phyloP scores from a whole-genome alignment of 805 yeast genomes.

The Candida oleophila region DNA sequence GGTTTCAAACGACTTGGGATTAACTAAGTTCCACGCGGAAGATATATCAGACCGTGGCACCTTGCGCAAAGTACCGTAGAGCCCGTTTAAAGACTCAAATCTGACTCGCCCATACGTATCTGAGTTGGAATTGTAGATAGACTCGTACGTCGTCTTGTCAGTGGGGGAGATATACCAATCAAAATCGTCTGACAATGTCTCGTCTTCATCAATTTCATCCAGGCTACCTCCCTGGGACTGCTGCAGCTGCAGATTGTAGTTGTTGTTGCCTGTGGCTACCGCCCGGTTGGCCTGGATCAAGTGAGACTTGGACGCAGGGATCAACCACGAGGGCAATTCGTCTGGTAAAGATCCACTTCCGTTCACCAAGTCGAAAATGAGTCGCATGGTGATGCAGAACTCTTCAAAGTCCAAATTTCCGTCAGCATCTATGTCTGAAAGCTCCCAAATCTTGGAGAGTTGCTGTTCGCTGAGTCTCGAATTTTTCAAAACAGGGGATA shows the following conservation, averaged over 20 bases:
- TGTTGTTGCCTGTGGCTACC: conserved; percentile 28
- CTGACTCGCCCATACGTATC: conserved; percentile 80
- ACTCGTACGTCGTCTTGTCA: conserved; percentile 75
- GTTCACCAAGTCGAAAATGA: conserved; percentile 88
- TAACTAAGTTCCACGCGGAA: conserved; percentile 92
- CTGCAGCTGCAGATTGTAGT: conserved; percentile 7
- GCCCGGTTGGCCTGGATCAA: conserved; percentile 83
- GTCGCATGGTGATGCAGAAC: conserved; percentile 95
- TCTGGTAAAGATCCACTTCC: conserved; percentile 61
- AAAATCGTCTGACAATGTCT: conserved; percentile 61
- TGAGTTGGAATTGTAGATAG: conserved; percentile 68
- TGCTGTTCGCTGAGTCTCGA: conserved; percentile 79
- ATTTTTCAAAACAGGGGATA: conserved; percentile 82
- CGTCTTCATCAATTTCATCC: conserved; percentile 64
- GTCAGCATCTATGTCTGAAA: conserved; percentile 90
- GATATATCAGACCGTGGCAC: conserved; percentile 84
- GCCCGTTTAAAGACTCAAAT: conserved; percentile 65
- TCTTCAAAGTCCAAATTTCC: conserved; percentile 94
- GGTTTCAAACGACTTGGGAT: conserved; percentile 82
- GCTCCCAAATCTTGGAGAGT: conserved; percentile 82
- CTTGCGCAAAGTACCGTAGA: conserved; percentile 65
- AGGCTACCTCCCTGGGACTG: conserved; percentile 17
- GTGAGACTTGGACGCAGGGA: conserved; percentile 87
- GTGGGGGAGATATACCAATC: conserved; percentile 97
- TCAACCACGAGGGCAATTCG: conserved; percentile 84